Conservation (phyloP, 441 rosid genomes). For the Erodium moschatum region DNA sequence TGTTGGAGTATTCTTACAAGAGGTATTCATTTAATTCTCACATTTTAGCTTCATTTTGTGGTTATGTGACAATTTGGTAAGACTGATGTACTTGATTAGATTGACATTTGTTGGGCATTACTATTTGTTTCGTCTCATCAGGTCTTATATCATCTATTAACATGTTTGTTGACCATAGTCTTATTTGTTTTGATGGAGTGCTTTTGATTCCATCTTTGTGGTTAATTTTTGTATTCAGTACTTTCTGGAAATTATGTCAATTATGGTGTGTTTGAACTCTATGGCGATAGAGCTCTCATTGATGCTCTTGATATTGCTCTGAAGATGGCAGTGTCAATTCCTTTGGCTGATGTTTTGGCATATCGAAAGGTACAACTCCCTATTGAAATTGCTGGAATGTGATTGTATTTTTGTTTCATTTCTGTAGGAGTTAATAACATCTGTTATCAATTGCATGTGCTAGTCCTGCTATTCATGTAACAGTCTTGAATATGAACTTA, state of each 20-base stretch:
- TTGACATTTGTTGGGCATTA: background rate
- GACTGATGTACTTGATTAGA: background rate
- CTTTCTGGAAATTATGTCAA: conserved; percentile 90
- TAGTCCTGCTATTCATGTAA: too few species aligned
- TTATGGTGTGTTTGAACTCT: conserved; percentile 95
- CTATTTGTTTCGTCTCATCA: background rate
- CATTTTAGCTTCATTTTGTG: background rate
- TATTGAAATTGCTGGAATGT: background rate
- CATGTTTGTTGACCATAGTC: background rate
- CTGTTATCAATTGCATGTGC: too few species aligned
- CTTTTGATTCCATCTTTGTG: background rate
- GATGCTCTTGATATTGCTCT: conserved; percentile 89
- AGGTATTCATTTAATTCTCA: conserved; percentile 42
- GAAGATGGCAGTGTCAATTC: conserved; percentile 85
- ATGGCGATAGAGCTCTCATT: conserved; percentile 97
- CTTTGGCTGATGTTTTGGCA: conserved; percentile 83
- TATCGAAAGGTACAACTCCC: conserved; percentile 60
- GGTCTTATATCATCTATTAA: too few species aligned
- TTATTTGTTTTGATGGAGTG: background rate
- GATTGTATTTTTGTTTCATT: background rate
- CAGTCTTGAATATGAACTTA: too few species aligned
- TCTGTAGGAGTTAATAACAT: background rate
- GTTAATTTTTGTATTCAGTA: conserved; percentile 44
- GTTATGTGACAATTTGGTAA: background rate
- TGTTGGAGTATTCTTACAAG: conserved; percentile 78